phyloP scores from a whole-genome alignment of 164 flowering plant species.

The Litsea cubeba region DNA sequence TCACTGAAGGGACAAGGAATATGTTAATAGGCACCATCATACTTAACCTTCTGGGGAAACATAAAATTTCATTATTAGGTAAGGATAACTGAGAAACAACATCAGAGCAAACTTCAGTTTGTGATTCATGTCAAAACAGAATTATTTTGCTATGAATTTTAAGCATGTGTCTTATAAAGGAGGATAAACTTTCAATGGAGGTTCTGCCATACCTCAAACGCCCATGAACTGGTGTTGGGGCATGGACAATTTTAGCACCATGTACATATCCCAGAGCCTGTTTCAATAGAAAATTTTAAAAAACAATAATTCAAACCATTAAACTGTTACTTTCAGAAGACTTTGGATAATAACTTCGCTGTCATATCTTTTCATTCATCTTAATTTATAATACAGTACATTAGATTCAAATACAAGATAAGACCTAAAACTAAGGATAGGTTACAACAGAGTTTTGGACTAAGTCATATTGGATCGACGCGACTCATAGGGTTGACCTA shows the following conservation, averaged over 20 bases:
- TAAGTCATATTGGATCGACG: too few species aligned
- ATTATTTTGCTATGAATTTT: background rate
- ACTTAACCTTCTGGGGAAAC: conserved; percentile 7
- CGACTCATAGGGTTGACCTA: too few species aligned
- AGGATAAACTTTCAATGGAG: background rate
- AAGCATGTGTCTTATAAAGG: background rate
- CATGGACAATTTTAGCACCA: conserved; percentile 82
- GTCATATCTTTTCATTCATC: too few species aligned
- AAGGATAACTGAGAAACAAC: background rate
- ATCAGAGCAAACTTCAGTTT: background rate
- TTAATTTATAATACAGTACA: too few species aligned
- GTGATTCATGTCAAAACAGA: background rate
- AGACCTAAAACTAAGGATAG: too few species aligned
- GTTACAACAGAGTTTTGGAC: too few species aligned
- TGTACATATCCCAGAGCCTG: conserved; percentile 96
- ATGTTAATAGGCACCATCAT: conserved; percentile 3
- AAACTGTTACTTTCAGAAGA: background rate
- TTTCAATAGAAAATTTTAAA: background rate
- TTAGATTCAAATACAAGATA: too few species aligned
- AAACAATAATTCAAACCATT: background rate
- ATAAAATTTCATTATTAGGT: conserved; percentile 5
- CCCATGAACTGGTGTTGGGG: conserved; percentile 92
- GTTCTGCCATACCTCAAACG: conserved; percentile 65
- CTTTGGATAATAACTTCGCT: too few species aligned
- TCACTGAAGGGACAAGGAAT: conserved; percentile 52